Evolutionary conservation across 768 basidiomycete genomes (phyloP).

Genomic region (Solioccasus polychromus): DNA sequence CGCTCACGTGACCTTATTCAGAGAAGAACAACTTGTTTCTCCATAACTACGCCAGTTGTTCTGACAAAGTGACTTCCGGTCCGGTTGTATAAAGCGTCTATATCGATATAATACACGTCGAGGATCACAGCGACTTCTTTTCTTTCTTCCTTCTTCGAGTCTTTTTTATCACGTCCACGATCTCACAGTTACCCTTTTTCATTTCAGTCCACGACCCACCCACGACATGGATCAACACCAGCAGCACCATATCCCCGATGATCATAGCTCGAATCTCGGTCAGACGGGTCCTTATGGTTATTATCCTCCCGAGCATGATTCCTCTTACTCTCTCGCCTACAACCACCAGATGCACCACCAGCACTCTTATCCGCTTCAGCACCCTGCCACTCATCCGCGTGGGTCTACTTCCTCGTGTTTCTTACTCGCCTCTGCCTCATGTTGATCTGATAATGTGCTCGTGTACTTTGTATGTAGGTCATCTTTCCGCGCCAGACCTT

Average conservation of each 20-base stretch:
- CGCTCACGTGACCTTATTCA: conserved; percentile 22
- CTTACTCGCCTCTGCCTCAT: conserved; percentile 47
- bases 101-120: no score
- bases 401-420: conserved; percentile 52
- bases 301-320: conserved; percentile 54
- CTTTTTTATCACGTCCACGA: conserved; percentile 35
- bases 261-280: conserved; percentile 42
- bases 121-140: conserved; percentile 27
- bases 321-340: conserved; percentile 52
- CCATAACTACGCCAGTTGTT: no score
- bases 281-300: conserved; percentile 45
- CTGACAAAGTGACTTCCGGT: no score
- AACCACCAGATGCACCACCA: conserved; percentile 43
- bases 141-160: conserved; percentile 34
- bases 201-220: conserved; percentile 34
- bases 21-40: no score
- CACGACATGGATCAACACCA: conserved; percentile 41
- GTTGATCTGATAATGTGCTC: conserved; percentile 63
- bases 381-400: conserved; percentile 66
- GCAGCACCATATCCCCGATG: conserved; percentile 46
- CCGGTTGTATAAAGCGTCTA: no score
- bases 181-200: conserved; percentile 34
- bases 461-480: conserved; percentile 54
- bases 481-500: conserved; percentile 62
- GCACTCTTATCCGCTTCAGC: conserved; percentile 55